These are phyloP conservation scores for Ampelomyces quisqualis DNA, from an alignment of 2,329 filamentous ascomycete species.

Conservation along the genomic window DNA sequence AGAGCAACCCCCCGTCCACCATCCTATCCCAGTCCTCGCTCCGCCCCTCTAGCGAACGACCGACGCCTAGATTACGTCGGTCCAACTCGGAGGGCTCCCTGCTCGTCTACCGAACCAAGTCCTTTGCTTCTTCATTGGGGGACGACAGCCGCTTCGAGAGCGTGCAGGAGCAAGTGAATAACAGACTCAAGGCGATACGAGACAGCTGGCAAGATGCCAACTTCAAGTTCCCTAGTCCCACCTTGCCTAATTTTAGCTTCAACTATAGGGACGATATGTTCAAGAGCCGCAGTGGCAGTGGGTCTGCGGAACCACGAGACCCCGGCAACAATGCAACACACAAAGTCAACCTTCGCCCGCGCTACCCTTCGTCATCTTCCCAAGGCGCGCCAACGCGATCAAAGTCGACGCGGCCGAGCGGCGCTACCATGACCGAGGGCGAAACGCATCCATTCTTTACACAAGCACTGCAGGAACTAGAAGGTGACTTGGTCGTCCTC, in stretches of 20 bases:
- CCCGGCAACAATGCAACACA: conserved; percentile 12
- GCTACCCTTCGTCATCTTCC: conserved; percentile 11
- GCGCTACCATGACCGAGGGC: conserved; percentile 23
- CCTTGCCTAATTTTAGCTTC: conserved; percentile 56
- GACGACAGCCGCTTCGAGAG: conserved; percentile 80
- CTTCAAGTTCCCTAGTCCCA: conserved; percentile 59
- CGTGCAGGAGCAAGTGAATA: conserved; percentile 82
- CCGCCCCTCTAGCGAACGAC: conserved; percentile 16
- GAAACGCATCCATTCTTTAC: conserved; percentile 54
- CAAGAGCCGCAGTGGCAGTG: conserved; percentile 19
- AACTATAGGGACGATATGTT: conserved; percentile 36
- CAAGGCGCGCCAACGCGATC: conserved; percentile 16
- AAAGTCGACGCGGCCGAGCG: conserved; percentile 14
- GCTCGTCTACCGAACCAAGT: conserved; percentile 69
- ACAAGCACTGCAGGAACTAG: conserved; percentile 65
- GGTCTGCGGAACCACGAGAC: conserved; percentile 13
- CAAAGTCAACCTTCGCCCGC: conserved; percentile 22
- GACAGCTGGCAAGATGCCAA: conserved; percentile 85
- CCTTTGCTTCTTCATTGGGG: conserved; percentile 77
- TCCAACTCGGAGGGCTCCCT: conserved; percentile 77
- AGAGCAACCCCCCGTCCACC: conserved; percentile 13
- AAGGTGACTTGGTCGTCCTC: conserved; percentile 82
- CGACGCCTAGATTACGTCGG: conserved; percentile 52
- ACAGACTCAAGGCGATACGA: conserved; percentile 82
- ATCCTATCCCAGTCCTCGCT: conserved; percentile 10